A percentile compares a stretch with the other conserved stretches of the same genome.
phyloP scores from a whole-genome alignment of 768 basidiomycete species.

The Pholiota conissans region DNA sequence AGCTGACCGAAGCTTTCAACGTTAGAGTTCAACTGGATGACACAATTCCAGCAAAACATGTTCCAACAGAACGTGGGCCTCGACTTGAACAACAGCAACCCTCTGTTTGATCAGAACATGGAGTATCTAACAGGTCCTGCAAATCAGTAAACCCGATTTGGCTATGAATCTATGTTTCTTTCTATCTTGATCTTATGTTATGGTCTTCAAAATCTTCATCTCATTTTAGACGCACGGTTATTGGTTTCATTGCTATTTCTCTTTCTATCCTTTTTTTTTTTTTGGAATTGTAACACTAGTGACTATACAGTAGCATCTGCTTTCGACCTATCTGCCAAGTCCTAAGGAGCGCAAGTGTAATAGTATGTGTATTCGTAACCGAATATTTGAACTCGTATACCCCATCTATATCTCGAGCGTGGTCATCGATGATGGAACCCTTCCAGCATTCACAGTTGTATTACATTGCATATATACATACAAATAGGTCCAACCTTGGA shows the following conservation, averaged over 20 bases:
- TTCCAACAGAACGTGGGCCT: slow-evolving; percentile 41
- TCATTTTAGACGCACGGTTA: background rate
- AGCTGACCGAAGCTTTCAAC: background rate
- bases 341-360: background rate
- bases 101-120: slow-evolving; percentile 24
- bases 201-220: too few relatives aligned
- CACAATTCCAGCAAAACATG: slow-evolving; percentile 41
- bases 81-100: slow-evolving; percentile 24
- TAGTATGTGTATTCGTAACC: background rate
- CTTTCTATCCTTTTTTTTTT: background rate
- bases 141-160: too few relatives aligned
- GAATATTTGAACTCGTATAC: background rate
- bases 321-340: background rate
- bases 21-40: slow-evolving; percentile 38
- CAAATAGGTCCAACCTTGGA: too few relatives aligned
- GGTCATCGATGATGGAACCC: background rate
- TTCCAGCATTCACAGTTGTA: background rate
- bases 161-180: too few relatives aligned
- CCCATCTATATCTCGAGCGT: too few relatives aligned
- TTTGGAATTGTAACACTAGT: background rate
- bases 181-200: background rate
- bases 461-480: background rate
- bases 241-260: background rate
- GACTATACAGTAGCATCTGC: too few relatives aligned
- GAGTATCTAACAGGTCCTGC: too few relatives aligned